phyloP scores from a whole-genome alignment of 2,329 filamentous ascomycete species.

The Talaromyces sp. region DNA sequence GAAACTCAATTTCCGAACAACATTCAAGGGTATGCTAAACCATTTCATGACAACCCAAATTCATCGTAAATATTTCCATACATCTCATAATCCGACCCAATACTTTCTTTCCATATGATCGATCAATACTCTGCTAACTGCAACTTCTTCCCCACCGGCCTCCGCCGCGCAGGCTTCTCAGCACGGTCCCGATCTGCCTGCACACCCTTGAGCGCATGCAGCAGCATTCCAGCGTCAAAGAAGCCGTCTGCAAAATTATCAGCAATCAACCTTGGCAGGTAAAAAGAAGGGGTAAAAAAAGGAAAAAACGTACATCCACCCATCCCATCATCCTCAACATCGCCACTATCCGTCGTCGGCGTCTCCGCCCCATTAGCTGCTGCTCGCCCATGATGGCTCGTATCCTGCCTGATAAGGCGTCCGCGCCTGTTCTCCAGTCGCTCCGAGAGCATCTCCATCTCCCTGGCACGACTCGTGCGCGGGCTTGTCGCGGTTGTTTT shows the following conservation, averaged over 20 bases:
- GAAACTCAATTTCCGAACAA: no score
- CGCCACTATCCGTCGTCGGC: conserved; percentile 63
- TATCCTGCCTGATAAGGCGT: conserved; percentile 59
- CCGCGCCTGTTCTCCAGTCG: conserved; percentile 59
- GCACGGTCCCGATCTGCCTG: conserved; percentile 28
- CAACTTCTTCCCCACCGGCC: conserved; percentile 45
- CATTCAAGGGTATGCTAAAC: not conserved
- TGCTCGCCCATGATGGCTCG: conserved; percentile 28
- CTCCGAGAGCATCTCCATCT: conserved; percentile 50
- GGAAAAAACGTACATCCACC: conserved; percentile 73
- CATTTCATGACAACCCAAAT: not conserved
- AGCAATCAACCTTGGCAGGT: no score
- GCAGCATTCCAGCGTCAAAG: conserved; percentile 93
- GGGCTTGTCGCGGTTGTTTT: conserved; percentile 42
- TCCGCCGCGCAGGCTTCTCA: conserved; percentile 32
- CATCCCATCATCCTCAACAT: conserved; percentile 77
- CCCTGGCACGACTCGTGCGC: conserved; percentile 54
- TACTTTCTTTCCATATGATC: no score
- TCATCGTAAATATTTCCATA: not conserved
- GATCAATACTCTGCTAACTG: conserved; percentile 42
- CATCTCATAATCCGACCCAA: no score
- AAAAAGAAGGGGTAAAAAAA: not conserved
- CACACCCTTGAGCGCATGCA: conserved; percentile 72
- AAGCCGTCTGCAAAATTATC: conserved; percentile 67
- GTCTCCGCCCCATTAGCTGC: conserved; percentile 47